These are phyloP conservation scores for Silene latifolia DNA, from an alignment of 148 eudicot genomes.

Conservation along the genomic window DNA sequence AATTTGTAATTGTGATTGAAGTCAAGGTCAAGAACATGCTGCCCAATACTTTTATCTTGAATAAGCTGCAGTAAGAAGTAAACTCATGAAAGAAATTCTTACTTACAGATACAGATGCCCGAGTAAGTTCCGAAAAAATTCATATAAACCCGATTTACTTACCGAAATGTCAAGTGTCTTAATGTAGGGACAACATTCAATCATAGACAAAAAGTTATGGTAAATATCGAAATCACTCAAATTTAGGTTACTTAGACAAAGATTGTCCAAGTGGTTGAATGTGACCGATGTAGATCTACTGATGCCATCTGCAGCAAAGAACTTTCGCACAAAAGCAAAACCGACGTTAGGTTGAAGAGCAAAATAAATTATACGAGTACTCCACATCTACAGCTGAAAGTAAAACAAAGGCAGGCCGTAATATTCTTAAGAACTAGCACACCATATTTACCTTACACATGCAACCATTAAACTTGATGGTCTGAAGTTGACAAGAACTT, in stretches of 20 bases:
- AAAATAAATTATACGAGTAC: too few species aligned
- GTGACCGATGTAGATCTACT: not conserved
- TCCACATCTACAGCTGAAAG: not conserved
- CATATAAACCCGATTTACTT: not conserved
- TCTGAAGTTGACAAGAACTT: slow-evolving; percentile 1
- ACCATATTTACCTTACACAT: not conserved
- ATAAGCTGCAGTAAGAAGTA: not conserved
- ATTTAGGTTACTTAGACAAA: not conserved
- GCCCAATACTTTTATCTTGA: not conserved
- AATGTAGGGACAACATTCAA: not conserved
- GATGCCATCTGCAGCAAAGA: slow-evolving; percentile 5
- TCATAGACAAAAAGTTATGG: not conserved
- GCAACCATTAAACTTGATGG: not conserved
- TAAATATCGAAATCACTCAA: not conserved
- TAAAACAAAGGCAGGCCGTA: not conserved
- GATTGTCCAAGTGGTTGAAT: not conserved
- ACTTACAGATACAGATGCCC: not conserved
- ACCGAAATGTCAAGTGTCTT: slow-evolving; percentile 1
- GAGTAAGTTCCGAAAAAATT: not conserved
- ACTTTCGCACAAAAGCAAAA: not conserved
- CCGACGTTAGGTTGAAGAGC: not conserved
- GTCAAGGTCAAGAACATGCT: not conserved
- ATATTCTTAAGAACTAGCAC: not conserved
- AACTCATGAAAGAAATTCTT: not conserved
- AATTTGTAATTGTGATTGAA: not conserved